phyloP scores from a whole-genome alignment of 768 basidiomycete genomes.

The Sarcodon aspratus region DNA sequence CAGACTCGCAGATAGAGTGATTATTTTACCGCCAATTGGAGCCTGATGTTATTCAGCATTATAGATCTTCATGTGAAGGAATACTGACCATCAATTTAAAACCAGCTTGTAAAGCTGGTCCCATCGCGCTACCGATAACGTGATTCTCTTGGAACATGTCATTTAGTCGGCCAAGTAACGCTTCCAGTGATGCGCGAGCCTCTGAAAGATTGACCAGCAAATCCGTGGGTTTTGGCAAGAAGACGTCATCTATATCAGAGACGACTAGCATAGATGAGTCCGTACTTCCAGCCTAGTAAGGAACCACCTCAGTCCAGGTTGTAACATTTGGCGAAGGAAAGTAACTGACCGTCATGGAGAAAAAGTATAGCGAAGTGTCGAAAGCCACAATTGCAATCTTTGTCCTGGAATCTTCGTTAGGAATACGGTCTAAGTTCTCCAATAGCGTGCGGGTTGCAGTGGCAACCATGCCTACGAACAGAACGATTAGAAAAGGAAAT shows the following conservation, averaged over 20 bases:
- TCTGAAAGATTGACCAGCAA: conserved; percentile 93
- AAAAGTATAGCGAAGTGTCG: conserved; percentile 91
- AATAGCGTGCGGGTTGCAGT: conserved; percentile 95
- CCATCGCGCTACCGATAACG: conserved; percentile 86
- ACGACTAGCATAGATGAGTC: conserved; percentile 96
- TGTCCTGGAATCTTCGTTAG: conserved; percentile 88
- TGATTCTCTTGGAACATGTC: conserved; percentile 99
- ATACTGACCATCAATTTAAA: conserved; percentile 80
- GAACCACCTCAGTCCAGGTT: background rate
- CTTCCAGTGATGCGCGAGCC: conserved; percentile 67
- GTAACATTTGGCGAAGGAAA: background rate
- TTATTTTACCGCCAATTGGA: conserved; percentile 90
- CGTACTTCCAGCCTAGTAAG: conserved; percentile 42
- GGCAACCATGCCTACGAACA: conserved; percentile 83
- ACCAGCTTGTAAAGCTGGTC: conserved; percentile 90
- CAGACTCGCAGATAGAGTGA: conserved; percentile 75
- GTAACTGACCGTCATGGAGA: conserved; percentile 71
- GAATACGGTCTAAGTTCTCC: conserved; percentile 90
- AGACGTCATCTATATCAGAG: conserved; percentile 93
- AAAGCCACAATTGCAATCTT: conserved; percentile 90
- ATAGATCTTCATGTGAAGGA: background rate
- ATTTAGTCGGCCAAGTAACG: conserved; percentile 69
- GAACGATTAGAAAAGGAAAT: background rate
- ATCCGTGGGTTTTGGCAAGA: conserved; percentile 93
- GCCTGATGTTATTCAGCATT: conserved; percentile 31